Conservation (phyloP, 345 rosid genomes). For the Syzygium aqueum region DNA sequence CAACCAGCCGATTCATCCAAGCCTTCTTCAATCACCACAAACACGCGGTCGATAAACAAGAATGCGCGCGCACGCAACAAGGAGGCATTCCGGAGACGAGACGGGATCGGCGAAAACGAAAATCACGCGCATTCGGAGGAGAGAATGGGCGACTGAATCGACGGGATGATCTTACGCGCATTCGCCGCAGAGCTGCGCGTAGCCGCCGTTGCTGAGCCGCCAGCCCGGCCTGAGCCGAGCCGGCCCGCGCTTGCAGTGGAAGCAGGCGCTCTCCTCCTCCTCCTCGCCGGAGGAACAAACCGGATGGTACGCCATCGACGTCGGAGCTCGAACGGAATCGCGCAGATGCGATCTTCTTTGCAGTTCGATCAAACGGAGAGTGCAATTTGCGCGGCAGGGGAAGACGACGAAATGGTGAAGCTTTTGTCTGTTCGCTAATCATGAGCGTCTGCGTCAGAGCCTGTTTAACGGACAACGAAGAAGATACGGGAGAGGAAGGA, state of each 20-base stretch:
- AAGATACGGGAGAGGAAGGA: neutral
- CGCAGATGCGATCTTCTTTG: neutral
- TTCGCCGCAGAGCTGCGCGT: conserved; percentile 31
- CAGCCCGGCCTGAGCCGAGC: conserved; percentile 18
- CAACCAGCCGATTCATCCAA: neutral
- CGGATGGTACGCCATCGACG: neutral
- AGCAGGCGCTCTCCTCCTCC: neutral
- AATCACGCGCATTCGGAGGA: neutral
- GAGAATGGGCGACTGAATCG: neutral
- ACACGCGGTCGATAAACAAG: neutral
- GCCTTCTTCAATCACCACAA: neutral
- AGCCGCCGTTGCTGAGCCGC: conserved; percentile 21
- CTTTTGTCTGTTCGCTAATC: neutral
- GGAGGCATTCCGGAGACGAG: neutral
- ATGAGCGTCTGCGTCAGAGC: neutral
- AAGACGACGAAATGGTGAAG: neutral
- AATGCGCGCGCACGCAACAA: neutral
- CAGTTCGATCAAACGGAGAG: neutral
- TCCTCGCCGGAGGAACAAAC: neutral
- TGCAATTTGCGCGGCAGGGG: neutral
- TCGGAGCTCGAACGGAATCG: neutral
- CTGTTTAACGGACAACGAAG: neutral
- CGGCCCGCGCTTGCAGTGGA: neutral
- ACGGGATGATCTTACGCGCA: conserved; percentile 24
- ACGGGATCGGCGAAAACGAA: neutral